Evolutionary conservation across 164 flowering plant species (phyloP).

Genomic region (Chimonanthus praecox): DNA sequence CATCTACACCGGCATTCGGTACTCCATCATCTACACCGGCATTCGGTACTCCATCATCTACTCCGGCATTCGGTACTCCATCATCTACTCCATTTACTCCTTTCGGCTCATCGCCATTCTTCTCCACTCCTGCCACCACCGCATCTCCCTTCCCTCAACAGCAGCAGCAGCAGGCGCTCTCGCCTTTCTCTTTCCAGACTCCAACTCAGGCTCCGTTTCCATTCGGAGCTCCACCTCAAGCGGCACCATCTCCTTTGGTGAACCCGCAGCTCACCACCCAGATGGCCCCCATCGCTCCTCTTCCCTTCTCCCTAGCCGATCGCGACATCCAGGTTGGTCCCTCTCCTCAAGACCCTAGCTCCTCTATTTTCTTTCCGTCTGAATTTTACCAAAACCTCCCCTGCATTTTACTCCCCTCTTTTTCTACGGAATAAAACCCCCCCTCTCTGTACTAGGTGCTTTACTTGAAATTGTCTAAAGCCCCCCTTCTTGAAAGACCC

Average conservation of each 20-base stretch:
- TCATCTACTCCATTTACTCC: slow-evolving; percentile 43
- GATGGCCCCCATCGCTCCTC: slow-evolving; percentile 95
- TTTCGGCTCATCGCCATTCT: slow-evolving; percentile 63
- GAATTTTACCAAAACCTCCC: neutral
- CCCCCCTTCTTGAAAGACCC: neutral
- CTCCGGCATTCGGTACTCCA: slow-evolving; percentile 51
- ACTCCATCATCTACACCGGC: slow-evolving; percentile 33
- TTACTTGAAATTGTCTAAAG: too few relatives aligned
- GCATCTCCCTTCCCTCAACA: slow-evolving; percentile 5
- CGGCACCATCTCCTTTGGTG: slow-evolving; percentile 22
- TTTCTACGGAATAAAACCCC: neutral
- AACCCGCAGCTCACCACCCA: slow-evolving; percentile 77
- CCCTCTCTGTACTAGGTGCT: neutral
- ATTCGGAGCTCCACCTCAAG: slow-evolving; percentile 1
- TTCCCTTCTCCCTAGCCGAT: slow-evolving; percentile 89
- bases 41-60: slow-evolving; percentile 53
- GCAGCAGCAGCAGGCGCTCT: slow-evolving; percentile 34
- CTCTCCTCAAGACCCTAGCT: slow-evolving; percentile 5
- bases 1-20: slow-evolving; percentile 35
- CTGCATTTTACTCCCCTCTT: neutral
- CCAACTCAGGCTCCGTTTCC: neutral
- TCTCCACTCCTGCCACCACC: slow-evolving; percentile 37
- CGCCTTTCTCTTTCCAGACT: slow-evolving; percentile 16
- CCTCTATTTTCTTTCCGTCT: neutral
- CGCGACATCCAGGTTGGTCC: slow-evolving; percentile 81